These are phyloP conservation scores for Pleurotus salmoneostramineus DNA, from an alignment of 768 basidiomycete species.

Conservation along the genomic window DNA sequence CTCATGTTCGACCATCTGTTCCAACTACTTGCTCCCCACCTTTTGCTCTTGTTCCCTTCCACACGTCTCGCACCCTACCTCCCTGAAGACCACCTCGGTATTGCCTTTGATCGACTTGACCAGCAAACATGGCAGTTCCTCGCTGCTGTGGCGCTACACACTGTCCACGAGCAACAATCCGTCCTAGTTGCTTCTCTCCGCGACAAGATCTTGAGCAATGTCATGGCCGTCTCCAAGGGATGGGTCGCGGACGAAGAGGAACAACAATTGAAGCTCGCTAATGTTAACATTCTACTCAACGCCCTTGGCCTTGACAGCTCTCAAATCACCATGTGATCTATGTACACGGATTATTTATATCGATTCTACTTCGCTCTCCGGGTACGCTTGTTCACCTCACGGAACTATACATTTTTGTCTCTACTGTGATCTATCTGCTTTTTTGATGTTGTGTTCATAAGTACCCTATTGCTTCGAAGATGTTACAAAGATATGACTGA, in stretches of 20 bases:
- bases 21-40: slow-evolving; percentile 69
- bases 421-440: slow-evolving; percentile 4
- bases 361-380: too few species aligned
- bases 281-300: slow-evolving; percentile 89
- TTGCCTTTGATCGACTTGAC: slow-evolving; percentile 64
- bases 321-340: slow-evolving; percentile 57
- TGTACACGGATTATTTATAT: slow-evolving; percentile 1
- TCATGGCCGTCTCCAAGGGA: slow-evolving; percentile 73
- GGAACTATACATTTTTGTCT: neutral
- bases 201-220: slow-evolving; percentile 92
- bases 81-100: slow-evolving; percentile 22
- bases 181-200: slow-evolving; percentile 79
- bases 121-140: slow-evolving; percentile 96
- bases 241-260: slow-evolving; percentile 72
- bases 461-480: neutral
- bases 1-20: slow-evolving; percentile 86
- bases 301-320: slow-evolving; percentile 68
- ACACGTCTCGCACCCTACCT: slow-evolving; percentile 53
- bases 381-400: too few species aligned
- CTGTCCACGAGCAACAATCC: slow-evolving; percentile 84
- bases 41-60: slow-evolving; percentile 86
- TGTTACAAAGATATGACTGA: slow-evolving; percentile 6
- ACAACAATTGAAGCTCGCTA: slow-evolving; percentile 73
- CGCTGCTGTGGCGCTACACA: slow-evolving; percentile 82
- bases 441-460: slow-evolving; percentile 1